These are phyloP conservation scores for Aspergillus glaucus DNA, from an alignment of 2,329 filamentous ascomycete species.

Conservation along the genomic window DNA sequence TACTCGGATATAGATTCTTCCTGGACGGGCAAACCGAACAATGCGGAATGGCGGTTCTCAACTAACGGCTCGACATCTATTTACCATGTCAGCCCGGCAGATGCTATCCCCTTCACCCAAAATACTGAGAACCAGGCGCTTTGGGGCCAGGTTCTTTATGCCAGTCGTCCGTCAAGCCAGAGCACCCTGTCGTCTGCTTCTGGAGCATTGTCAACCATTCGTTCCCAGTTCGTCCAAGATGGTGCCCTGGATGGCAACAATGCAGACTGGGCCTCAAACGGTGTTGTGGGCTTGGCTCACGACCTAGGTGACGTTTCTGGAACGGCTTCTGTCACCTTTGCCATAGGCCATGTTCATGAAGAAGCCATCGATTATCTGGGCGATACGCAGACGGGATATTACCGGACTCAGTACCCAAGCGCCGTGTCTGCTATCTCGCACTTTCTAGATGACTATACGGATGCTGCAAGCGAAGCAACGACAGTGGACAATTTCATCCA, in stretches of 20 bases:
- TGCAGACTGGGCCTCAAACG: constrained; percentile 19
- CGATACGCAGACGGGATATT: constrained; percentile 29
- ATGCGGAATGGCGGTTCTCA: constrained; percentile 16
- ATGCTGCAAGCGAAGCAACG: constrained; percentile 25
- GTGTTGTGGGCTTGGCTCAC: constrained; percentile 30
- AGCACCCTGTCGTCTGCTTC: constrained; percentile 20
- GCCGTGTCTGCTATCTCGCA: constrained; percentile 24
- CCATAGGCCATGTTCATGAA: constrained; percentile 32
- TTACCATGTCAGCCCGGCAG: constrained; percentile 22
- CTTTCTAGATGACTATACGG: constrained; percentile 33
- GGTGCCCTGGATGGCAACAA: constrained; percentile 19
- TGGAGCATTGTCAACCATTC: constrained; percentile 18
- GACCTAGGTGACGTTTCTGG: constrained; percentile 25
- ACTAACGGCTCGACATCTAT: constrained; percentile 20
- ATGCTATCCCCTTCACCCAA: constrained; percentile 22
- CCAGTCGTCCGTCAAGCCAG: constrained; percentile 21
- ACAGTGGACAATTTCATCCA: constrained; percentile 20
- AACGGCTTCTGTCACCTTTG: constrained; percentile 29
- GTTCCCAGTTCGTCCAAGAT: constrained; percentile 23
- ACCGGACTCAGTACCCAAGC: constrained; percentile 23
- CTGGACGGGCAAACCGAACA: constrained; percentile 30
- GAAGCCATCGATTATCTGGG: constrained; percentile 33
- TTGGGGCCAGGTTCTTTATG: constrained; percentile 36
- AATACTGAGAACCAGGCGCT: constrained; percentile 28
- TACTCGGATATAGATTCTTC: constrained; percentile 36